Evolutionary conservation across 2,329 filamentous ascomycete genomes (phyloP), one percentile per base, ranked within the genome.

Genomic region (Colletotrichum shisoi): DNA sequence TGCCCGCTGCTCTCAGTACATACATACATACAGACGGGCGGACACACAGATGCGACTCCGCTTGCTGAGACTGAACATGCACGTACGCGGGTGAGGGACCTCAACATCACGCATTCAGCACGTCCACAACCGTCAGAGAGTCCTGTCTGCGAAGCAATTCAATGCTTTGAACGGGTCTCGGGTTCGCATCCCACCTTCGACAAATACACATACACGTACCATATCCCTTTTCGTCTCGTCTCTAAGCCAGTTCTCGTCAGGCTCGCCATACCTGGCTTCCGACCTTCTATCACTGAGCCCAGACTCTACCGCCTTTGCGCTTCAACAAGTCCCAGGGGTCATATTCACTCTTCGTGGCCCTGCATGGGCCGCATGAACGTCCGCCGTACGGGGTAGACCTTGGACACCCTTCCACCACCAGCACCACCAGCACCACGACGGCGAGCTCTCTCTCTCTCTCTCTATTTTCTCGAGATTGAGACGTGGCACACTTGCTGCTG

Each of bases 321-420:
- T 31, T 58, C 39, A 31, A 52, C 61, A 13, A 48, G 39, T 42
- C 61, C 44, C 45, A 46, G 59, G 65, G 61, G 65, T 65, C 62
- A 65, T 59, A 34, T 51, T 31, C 3, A 9, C 19, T 54, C 19
- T 56, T 60, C 61, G 56, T 51, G 56, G 65, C 49, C 61, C 65
- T 64, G 65, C 61, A 68, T 68, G 65, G 65, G 54, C 65, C 65
- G 65, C 61, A 68, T 60, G 56, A 65, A 59, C 42, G 49, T 60
- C 62, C 65, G 49, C 31, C 44, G 34, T 58, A 56, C 64, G 49
- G 65, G 65, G 48, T 68, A 68, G 65, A 65, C 61, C 61, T 67
- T 68, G 65, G 61, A 65, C 12, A 24, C 19, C n/a, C 19, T 24
- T 37, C 19, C 31, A 34, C 31, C 31, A 34, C 8, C 31, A 9